A percentile compares a stretch with the other conserved stretches of the same genome.
phyloP scores from a whole-genome alignment of 768 basidiomycete genomes.

The Glaciozyma antarctica region DNA sequence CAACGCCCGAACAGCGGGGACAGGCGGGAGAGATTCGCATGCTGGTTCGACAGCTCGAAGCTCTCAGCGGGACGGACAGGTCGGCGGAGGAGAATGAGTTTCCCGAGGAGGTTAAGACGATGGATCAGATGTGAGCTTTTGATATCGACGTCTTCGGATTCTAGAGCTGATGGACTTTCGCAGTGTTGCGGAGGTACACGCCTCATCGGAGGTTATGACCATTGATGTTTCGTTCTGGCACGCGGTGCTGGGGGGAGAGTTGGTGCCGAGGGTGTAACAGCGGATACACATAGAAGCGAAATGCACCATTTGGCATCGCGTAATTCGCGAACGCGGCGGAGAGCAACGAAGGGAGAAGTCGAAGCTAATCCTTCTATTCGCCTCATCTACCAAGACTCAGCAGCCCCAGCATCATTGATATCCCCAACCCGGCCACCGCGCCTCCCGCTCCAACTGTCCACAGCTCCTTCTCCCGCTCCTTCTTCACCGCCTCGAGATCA shows the following conservation, averaged over 20 bases:
- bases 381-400: not conserved
- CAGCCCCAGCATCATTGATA: not conserved
- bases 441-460: not conserved
- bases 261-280: not conserved
- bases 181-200: not conserved
- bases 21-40: too few relatives aligned
- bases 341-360: too few relatives aligned
- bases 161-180: not conserved
- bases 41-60: not conserved
- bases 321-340: too few relatives aligned
- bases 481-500: not conserved
- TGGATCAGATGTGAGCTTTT: not conserved
- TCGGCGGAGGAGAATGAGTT: not conserved
- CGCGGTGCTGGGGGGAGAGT: not conserved
- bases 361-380: not conserved
- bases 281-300: too few relatives aligned
- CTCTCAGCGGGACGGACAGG: not conserved
- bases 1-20: too few relatives aligned
- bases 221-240: not conserved
- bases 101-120: not conserved
- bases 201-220: not conserved
- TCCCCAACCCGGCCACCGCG: not conserved
- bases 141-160: not conserved
- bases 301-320: too few relatives aligned
- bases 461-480: constrained; percentile 2